Conservation (phyloP, 2,329 filamentous ascomycete species). For the Cladobotryum protrusum region DNA sequence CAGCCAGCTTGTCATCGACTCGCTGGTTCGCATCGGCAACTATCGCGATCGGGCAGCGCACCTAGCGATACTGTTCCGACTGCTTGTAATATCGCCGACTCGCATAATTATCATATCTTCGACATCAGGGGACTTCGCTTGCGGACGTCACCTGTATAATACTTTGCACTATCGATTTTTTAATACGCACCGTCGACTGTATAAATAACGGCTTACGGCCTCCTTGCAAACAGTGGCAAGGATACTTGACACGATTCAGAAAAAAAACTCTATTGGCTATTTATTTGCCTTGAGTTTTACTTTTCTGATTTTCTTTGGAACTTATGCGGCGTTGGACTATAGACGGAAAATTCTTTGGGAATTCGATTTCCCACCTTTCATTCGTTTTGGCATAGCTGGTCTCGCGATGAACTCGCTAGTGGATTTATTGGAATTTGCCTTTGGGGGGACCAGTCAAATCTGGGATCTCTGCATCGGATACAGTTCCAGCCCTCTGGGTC, state of each 20-base stretch:
- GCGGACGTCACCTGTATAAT: conserved; percentile 21
- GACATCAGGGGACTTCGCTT: conserved; percentile 13
- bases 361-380: conserved; percentile 17
- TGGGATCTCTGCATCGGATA: neutral
- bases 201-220: conserved; percentile 14
- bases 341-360: conserved; percentile 23
- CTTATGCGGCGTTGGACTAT: conserved; percentile 27
- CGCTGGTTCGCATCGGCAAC: neutral
- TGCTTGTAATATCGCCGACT: neutral
- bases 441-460: neutral
- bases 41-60: neutral
- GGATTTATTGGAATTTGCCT: neutral
- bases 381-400: conserved; percentile 3
- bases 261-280: conserved; percentile 13
- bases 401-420: neutral
- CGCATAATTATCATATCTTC: conserved; percentile 10
- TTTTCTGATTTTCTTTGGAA: conserved; percentile 10
- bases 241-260: conserved; percentile 1
- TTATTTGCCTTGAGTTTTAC: conserved; percentile 9
- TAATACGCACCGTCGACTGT: conserved; percentile 27
- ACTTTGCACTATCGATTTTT: conserved; percentile 21
- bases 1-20: conserved; percentile 13
- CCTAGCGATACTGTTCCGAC: too few relatives aligned
- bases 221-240: too few relatives aligned
- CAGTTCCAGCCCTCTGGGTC: conserved; percentile 9